These are phyloP conservation scores for Aspergillus funiculosus DNA, from an alignment of 495 filamentous ascomycete genomes.

Conservation along the genomic window DNA sequence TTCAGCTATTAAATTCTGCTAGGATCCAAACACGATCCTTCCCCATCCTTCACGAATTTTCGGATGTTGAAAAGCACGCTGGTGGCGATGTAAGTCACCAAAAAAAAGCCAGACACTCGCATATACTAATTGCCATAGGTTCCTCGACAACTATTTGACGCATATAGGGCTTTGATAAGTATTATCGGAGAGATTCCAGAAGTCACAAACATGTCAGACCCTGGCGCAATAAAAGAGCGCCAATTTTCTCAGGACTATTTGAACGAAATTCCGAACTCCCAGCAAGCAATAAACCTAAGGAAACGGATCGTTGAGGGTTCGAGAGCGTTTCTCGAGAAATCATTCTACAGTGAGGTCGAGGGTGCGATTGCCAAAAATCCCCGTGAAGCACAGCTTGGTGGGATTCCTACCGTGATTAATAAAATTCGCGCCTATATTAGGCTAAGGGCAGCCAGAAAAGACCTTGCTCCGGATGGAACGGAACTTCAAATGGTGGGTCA, in stretches of 20 bases:
- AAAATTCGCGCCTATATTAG: conserved; percentile 90
- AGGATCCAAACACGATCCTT: conserved; percentile 59
- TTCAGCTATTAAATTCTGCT: conserved; percentile 67
- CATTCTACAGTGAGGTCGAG: conserved; percentile 68
- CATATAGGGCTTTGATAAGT: conserved; percentile 69
- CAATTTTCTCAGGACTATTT: conserved; percentile 69
- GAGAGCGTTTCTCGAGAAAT: conserved; percentile 65
- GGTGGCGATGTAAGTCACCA: conserved; percentile 53
- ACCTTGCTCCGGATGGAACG: conserved; percentile 68
- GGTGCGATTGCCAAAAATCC: conserved; percentile 72
- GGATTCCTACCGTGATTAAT: conserved; percentile 77
- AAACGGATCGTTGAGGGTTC: conserved; percentile 75
- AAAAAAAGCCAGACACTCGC: background rate
- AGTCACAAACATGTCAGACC: conserved; percentile 45
- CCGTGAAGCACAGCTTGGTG: conserved; percentile 81
- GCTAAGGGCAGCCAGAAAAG: conserved; percentile 65
- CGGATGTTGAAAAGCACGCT: conserved; percentile 59
- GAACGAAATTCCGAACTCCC: conserved; percentile 60
- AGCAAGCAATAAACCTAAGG: conserved; percentile 53
- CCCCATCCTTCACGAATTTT: conserved; percentile 67
- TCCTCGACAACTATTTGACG: conserved; percentile 63
- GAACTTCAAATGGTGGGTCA: conserved; percentile 64
- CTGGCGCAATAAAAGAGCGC: conserved; percentile 60
- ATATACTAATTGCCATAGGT: conserved; percentile 35
- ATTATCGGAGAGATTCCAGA: conserved; percentile 63